phyloP scores from a whole-genome alignment of 495 filamentous ascomycete genomes.

The Aspergillus ellipticus region DNA sequence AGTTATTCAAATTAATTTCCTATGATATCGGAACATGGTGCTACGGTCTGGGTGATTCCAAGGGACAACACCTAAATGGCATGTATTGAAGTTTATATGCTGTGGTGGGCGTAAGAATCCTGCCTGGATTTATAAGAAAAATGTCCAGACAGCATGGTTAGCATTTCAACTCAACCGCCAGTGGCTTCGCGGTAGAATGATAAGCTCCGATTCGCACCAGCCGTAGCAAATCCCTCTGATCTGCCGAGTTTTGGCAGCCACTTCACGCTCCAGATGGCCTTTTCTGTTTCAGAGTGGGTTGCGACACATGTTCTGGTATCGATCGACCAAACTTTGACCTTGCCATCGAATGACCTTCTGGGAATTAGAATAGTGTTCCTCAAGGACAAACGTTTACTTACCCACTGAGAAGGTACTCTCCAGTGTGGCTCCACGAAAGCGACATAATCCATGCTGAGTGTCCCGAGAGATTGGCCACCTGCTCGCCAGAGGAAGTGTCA shows the following conservation, averaged over 20 bases:
- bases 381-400: constrained; percentile 30
- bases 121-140: constrained; percentile 6
- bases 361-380: constrained; percentile 10
- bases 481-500: constrained; percentile 86
- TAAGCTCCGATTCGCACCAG: constrained; percentile 74
- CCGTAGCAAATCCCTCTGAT: constrained; percentile 83
- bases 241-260: constrained; percentile 78
- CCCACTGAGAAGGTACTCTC: constrained; percentile 88
- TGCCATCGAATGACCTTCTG: constrained; percentile 74
- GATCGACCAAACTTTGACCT: constrained; percentile 91
- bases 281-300: constrained; percentile 86
- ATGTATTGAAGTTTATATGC: background rate
- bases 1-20: background rate
- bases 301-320: constrained; percentile 80
- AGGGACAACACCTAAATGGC: background rate
- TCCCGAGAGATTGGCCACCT: constrained; percentile 77
- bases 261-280: constrained; percentile 77
- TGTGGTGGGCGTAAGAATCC: too few species aligned
- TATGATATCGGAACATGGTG: background rate
- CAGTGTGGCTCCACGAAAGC: constrained; percentile 89
- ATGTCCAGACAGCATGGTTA: background rate
- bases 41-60: background rate
- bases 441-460: constrained; percentile 83
- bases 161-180: constrained; percentile 49
- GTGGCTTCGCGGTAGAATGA: constrained; percentile 91